phyloP scores from a whole-genome alignment of 1,284 basidiomycete species.

The Stereum hirsutum region DNA sequence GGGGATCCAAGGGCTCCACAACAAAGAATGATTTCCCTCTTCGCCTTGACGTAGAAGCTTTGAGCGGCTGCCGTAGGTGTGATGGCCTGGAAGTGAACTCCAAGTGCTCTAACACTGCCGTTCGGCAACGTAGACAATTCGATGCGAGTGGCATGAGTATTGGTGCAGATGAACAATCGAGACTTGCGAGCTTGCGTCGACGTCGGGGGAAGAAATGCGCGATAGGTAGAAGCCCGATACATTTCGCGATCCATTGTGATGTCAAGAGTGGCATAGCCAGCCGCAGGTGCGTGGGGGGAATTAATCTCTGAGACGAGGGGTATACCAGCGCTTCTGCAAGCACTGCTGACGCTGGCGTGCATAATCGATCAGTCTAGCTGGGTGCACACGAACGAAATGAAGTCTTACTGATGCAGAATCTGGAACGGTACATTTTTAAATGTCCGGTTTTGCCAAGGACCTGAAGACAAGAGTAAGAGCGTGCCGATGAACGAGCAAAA shows the following conservation, averaged over 20 bases:
- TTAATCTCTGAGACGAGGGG: slow-evolving; percentile 2
- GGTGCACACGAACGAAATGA: neutral
- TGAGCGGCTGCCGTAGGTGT: neutral
- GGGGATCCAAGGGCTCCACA: slow-evolving; percentile 22
- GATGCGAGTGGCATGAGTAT: neutral
- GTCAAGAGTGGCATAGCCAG: neutral
- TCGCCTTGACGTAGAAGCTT: slow-evolving; percentile 12
- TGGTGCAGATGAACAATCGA: slow-evolving; percentile 1
- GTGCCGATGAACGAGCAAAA: too few species aligned
- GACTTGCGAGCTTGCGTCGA: neutral
- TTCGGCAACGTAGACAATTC: neutral
- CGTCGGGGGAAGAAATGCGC: slow-evolving; percentile 1
- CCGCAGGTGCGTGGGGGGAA: slow-evolving; percentile 1
- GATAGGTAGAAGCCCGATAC: neutral
- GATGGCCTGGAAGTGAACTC: slow-evolving; percentile 6
- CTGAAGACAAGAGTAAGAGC: neutral
- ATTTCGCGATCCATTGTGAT: neutral
- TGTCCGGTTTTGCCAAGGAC: neutral
- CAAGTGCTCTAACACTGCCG: neutral
- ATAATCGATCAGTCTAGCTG: too few species aligned
- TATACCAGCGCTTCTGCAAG: slow-evolving; percentile 2
- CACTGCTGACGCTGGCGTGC: slow-evolving; percentile 1
- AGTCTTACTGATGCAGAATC: neutral
- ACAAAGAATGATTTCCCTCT: slow-evolving; percentile 19
- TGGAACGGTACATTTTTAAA: neutral